phyloP scores from a whole-genome alignment of 306 rosid genomes.

The Myrica gale region DNA sequence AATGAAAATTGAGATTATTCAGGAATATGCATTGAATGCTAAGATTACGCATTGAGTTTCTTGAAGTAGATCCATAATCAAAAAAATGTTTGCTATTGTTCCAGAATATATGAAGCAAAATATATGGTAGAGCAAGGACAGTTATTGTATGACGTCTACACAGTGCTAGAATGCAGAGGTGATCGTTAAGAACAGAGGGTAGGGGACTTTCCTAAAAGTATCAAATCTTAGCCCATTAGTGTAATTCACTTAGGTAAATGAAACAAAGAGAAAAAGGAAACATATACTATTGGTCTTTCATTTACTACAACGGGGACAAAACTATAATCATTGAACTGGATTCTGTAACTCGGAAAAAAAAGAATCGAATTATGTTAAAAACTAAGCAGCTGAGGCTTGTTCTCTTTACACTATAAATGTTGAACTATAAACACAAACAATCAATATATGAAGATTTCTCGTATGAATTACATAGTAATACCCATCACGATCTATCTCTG shows the following conservation, averaged over 20 bases:
- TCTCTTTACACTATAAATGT: not conserved
- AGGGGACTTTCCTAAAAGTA: not conserved
- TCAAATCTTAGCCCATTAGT: not conserved
- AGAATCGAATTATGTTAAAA: not conserved
- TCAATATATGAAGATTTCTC: not conserved
- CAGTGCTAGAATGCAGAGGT: too few relatives aligned
- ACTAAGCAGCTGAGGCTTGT: not conserved
- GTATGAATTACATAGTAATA: not conserved
- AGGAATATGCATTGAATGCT: not conserved
- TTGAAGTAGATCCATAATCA: too few relatives aligned
- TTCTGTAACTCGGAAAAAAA: too few relatives aligned
- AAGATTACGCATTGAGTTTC: too few relatives aligned
- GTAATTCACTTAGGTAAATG: not conserved
- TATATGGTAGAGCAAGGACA: too few relatives aligned
- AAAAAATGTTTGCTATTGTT: too few relatives aligned
- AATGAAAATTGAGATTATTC: not conserved
- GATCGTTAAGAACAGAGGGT: not conserved
- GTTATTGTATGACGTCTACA: too few relatives aligned
- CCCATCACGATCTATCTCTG: slow-evolving; percentile 4
- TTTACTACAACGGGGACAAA: not conserved
- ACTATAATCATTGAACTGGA: not conserved
- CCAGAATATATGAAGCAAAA: too few relatives aligned
- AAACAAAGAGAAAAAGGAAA: not conserved
- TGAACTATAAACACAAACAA: not conserved
- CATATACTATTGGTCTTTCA: too few relatives aligned